Evolutionary conservation across 2,329 filamentous ascomycete species (phyloP).

Genomic region (Berkeleyomyces rouxiae): DNA sequence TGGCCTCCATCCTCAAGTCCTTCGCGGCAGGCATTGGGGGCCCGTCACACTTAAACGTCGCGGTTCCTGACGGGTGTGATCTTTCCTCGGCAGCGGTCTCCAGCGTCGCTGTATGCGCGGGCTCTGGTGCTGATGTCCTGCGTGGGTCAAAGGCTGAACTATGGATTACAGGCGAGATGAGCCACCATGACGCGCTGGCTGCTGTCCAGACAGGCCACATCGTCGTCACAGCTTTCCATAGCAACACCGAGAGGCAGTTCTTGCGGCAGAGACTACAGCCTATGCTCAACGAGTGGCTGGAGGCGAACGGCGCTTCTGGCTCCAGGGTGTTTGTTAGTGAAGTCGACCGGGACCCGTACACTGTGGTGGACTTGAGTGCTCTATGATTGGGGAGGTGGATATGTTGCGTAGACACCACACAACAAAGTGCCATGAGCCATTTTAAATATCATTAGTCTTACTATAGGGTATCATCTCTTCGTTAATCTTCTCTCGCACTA

Average conservation of each 20-base stretch:
- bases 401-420: not conserved
- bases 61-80: slow-evolving; percentile 32
- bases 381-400: slow-evolving; percentile 18
- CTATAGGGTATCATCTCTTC: slow-evolving; percentile 8
- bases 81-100: slow-evolving; percentile 31
- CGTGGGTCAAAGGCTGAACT: slow-evolving; percentile 56
- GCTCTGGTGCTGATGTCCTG: slow-evolving; percentile 67
- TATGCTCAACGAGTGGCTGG: slow-evolving; percentile 44
- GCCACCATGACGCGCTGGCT: slow-evolving; percentile 77
- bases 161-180: slow-evolving; percentile 81
- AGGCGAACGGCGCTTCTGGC: slow-evolving; percentile 27
- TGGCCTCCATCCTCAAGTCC: slow-evolving; percentile 30
- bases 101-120: slow-evolving; percentile 74
- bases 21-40: slow-evolving; percentile 53
- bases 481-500: not conserved
- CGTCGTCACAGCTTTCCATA: slow-evolving; percentile 78
- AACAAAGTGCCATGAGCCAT: not conserved
- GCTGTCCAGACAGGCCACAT: slow-evolving; percentile 70
- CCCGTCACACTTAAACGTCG: slow-evolving; percentile 36
- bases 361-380: slow-evolving; percentile 42
- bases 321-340: slow-evolving; percentile 59
- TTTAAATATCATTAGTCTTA: slow-evolving; percentile 1
- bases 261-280: slow-evolving; percentile 52
- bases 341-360: slow-evolving; percentile 74
- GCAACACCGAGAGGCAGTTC: slow-evolving; percentile 80